Evolutionary conservation across 2,329 filamentous ascomycete genomes (phyloP).

Genomic region (Tetracladium maxilliforme): DNA sequence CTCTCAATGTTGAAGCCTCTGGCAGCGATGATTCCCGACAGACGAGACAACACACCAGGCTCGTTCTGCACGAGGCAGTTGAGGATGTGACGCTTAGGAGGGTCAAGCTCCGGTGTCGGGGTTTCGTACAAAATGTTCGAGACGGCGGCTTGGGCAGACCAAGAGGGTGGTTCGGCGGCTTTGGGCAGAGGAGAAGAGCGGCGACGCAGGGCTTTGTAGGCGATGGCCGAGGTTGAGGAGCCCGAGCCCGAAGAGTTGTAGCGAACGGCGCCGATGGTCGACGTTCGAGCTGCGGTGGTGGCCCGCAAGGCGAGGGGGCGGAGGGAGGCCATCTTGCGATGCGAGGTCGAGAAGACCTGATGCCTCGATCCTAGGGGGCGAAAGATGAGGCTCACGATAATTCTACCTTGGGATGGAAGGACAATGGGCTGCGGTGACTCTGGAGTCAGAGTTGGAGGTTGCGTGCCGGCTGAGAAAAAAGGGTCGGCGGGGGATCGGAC

Average conservation of each 20-base stretch:
- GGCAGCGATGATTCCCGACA: conserved; percentile 90
- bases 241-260: conserved; percentile 5
- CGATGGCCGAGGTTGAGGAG: conserved; percentile 81
- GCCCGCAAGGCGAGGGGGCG: conserved; percentile 10
- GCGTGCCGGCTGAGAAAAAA: too few relatives aligned
- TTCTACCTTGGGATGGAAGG: too few relatives aligned
- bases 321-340: conserved; percentile 17
- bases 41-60: conserved; percentile 88
- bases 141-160: conserved; percentile 87
- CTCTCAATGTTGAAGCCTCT: conserved; percentile 99
- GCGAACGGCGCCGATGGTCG: conserved; percentile 3
- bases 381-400: too few relatives aligned
- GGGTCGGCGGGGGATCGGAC: too few relatives aligned
- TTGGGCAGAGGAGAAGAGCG: conserved; percentile 77
- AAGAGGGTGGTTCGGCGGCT: conserved; percentile 57
- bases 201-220: conserved; percentile 93
- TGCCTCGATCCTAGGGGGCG: too few relatives aligned
- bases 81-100: conserved; percentile 87
- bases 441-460: too few relatives aligned
- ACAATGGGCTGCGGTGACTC: too few relatives aligned
- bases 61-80: conserved; percentile 99
- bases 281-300: conserved; percentile 7
- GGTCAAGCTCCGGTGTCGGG: conserved; percentile 65
- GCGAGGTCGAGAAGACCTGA: too few relatives aligned
- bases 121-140: conserved; percentile 99